Percentiles rank a stretch among this genome's conserved stretches.
Evolutionary conservation across 176 grass and related monocot genomes (phyloP).

Genomic region (Oryza officinalis): DNA sequence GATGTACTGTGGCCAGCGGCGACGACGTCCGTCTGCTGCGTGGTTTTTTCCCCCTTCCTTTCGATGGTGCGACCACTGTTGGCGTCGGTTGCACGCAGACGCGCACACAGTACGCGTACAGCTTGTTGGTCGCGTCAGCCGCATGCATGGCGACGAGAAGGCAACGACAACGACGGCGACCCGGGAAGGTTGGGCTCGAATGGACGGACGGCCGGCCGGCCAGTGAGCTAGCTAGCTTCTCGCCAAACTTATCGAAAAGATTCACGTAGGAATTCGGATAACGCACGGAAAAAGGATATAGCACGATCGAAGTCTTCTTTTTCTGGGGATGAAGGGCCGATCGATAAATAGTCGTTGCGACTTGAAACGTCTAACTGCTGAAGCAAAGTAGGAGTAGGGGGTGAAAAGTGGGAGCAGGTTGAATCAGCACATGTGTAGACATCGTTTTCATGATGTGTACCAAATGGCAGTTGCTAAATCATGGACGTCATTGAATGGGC

Average conservation of each 20-base stretch:
- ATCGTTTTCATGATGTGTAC: neutral
- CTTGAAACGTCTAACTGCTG: neutral
- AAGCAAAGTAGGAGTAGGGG: neutral
- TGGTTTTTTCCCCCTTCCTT: neutral
- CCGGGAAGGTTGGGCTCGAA: neutral
- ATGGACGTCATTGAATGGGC: neutral
- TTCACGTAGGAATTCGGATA: neutral
- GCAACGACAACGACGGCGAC: neutral
- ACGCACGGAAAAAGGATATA: neutral
- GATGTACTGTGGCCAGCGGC: too few species aligned
- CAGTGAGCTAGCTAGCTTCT: neutral
- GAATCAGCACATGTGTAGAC: neutral
- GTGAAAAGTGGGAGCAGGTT: neutral
- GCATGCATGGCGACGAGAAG: constrained; percentile 6
- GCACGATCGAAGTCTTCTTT: neutral
- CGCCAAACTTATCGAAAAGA: neutral
- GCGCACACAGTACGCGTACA: neutral
- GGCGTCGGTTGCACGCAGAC: constrained; percentile 28
- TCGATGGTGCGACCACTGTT: neutral
- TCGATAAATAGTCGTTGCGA: neutral
- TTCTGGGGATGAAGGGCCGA: neutral
- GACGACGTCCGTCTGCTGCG: neutral
- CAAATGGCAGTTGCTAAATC: neutral
- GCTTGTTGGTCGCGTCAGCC: neutral
- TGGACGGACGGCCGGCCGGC: neutral